A percentile compares a stretch with the other conserved stretches of the same genome.
These are phyloP conservation scores for Quercus lobata DNA, from an alignment of 331 rosid species.

Conservation along the genomic window DNA sequence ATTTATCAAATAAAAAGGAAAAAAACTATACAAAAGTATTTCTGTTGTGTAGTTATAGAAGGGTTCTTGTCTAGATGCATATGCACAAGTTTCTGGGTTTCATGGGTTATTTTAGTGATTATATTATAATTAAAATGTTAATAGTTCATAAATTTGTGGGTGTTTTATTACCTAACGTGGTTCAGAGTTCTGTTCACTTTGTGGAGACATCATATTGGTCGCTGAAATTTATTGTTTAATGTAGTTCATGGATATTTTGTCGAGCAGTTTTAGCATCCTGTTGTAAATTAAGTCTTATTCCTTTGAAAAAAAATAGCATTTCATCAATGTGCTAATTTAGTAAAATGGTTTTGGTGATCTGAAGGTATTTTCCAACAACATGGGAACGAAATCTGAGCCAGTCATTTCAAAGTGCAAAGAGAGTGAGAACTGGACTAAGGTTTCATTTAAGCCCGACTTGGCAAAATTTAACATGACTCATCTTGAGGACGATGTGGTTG, in stretches of 20 bases:
- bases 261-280: too few relatives aligned
- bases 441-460: slow-evolving; percentile 81
- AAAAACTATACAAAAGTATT: too few relatives aligned
- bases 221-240: background rate
- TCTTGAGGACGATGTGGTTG: slow-evolving; percentile 88
- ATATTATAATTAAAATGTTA: background rate
- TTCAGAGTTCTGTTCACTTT: background rate
- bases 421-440: slow-evolving; percentile 82
- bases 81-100: background rate
- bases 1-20: too few relatives aligned
- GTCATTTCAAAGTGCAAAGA: slow-evolving; percentile 64
- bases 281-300: background rate
- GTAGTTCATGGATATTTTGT: too few relatives aligned
- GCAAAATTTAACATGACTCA: slow-evolving; percentile 65
- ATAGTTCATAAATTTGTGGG: background rate
- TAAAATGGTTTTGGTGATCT: slow-evolving; percentile 5
- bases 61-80: too few relatives aligned
- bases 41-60: too few relatives aligned
- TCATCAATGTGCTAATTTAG: background rate
- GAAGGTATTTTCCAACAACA: slow-evolving; percentile 67
- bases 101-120: background rate
- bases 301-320: background rate
- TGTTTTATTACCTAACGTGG: background rate
- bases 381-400: slow-evolving; percentile 68
- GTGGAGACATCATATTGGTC: background rate